phyloP scores from a whole-genome alignment of 495 filamentous ascomycete species.

The Chaetomium cochliodes region DNA sequence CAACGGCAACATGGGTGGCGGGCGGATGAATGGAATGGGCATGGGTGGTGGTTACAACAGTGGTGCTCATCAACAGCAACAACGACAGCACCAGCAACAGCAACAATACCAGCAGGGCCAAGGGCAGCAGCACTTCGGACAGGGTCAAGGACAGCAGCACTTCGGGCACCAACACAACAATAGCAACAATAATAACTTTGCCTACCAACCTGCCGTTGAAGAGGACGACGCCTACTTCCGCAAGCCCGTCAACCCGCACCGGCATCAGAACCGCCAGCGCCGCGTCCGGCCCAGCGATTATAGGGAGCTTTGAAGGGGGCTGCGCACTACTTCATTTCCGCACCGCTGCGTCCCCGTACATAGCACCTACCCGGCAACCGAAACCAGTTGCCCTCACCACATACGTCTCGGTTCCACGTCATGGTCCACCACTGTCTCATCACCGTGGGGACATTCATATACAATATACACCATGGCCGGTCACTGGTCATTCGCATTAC shows the following conservation, averaged over 20 bases:
- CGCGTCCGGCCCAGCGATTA: slow-evolving; percentile 85
- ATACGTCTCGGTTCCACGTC: too few species aligned
- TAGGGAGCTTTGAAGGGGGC: slow-evolving; percentile 62
- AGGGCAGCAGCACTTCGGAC: slow-evolving; percentile 9
- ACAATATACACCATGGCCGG: too few species aligned
- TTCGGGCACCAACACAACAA: slow-evolving; percentile 1
- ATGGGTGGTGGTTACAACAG: slow-evolving; percentile 28
- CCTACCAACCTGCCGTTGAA: slow-evolving; percentile 74
- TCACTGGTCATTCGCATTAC: too few species aligned
- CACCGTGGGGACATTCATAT: too few species aligned
- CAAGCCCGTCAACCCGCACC: slow-evolving; percentile 92
- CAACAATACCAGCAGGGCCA: slow-evolving; percentile 31
- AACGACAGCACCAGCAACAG: slow-evolving; percentile 19
- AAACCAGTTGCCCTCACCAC: neutral
- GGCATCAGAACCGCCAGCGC: slow-evolving; percentile 76
- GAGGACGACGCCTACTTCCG: slow-evolving; percentile 94
- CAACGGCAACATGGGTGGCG: slow-evolving; percentile 21
- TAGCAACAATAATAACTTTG: slow-evolving; percentile 37
- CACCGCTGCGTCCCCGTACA: neutral
- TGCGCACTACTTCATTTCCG: neutral
- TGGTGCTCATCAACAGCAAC: slow-evolving; percentile 28
- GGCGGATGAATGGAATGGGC: slow-evolving; percentile 33
- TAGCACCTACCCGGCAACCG: neutral
- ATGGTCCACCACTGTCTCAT: too few species aligned
- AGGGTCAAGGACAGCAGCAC: slow-evolving; percentile 28